Evolutionary conservation across 177 flowering plant genomes (phyloP).

Genomic region (Vitis hybrid): DNA sequence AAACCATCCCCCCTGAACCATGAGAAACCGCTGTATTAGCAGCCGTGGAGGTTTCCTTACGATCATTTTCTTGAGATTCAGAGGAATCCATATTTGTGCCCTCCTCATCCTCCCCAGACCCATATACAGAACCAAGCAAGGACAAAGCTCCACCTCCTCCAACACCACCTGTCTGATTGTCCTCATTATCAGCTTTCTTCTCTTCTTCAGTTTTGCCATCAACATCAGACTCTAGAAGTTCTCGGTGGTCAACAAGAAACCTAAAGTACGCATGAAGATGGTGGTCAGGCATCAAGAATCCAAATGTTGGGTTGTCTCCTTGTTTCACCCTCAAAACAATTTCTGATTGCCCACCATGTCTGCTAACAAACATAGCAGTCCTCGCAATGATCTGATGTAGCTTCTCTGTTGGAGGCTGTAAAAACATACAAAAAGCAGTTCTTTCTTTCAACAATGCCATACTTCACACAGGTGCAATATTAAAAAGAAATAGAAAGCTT

Average conservation of each 20-base stretch:
- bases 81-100: constrained; percentile 30
- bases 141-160: constrained; percentile 65
- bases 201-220: constrained; percentile 43
- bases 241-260: constrained; percentile 83
- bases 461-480: not conserved
- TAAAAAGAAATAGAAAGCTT: constrained; percentile 2
- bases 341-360: constrained; percentile 96
- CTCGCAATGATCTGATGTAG: constrained; percentile 94
- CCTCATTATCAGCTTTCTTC: constrained; percentile 25
- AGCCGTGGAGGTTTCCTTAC: constrained; percentile 22
- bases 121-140: constrained; percentile 88
- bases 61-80: constrained; percentile 22
- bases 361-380: constrained; percentile 84
- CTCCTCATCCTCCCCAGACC: constrained; percentile 87
- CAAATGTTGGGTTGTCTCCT: constrained; percentile 94
- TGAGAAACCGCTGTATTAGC: constrained; percentile 18
- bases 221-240: constrained; percentile 41
- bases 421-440: constrained; percentile 18
- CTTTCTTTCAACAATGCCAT: constrained; percentile 2
- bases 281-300: constrained; percentile 93
- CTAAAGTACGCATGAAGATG: constrained; percentile 88
- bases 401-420: constrained; percentile 96
- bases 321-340: constrained; percentile 93
- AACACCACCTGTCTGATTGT: constrained; percentile 24
- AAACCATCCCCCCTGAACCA: constrained; percentile 22